phyloP scores from a whole-genome alignment of 2,329 filamentous ascomycete species.

The Diaporthe destruens region DNA sequence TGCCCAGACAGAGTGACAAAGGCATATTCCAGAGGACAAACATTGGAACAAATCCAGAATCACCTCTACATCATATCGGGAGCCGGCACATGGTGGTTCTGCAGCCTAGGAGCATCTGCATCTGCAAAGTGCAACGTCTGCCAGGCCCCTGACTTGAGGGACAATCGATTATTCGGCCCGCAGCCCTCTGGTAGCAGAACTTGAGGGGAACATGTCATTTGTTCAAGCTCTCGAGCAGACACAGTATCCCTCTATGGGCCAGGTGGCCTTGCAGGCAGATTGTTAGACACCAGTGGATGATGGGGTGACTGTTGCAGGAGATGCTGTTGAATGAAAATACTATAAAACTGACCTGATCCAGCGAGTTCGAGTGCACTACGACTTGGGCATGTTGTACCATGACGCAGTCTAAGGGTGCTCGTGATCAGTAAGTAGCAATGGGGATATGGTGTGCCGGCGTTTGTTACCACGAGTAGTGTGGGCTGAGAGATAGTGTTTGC shows the following conservation, averaged over 20 bases:
- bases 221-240: neutral
- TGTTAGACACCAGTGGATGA: no score
- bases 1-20: neutral
- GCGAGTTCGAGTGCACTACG: neutral
- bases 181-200: neutral
- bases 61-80: neutral
- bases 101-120: neutral
- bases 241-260: neutral
- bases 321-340: neutral
- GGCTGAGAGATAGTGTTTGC: constrained; percentile 25
- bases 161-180: neutral
- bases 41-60: neutral
- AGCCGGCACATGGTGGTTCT: neutral
- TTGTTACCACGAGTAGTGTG: neutral
- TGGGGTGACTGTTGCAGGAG: neutral
- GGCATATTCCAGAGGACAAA: neutral
- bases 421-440: constrained; percentile 23
- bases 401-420: constrained; percentile 17
- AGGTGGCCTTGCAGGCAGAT: neutral
- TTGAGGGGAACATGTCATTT: neutral
- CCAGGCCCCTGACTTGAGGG: neutral
- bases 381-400: neutral
- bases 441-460: constrained; percentile 13
- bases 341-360: neutral
- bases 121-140: neutral